Conservation (phyloP, 208 protist genomes). For the Crithidia sp. region DNA sequence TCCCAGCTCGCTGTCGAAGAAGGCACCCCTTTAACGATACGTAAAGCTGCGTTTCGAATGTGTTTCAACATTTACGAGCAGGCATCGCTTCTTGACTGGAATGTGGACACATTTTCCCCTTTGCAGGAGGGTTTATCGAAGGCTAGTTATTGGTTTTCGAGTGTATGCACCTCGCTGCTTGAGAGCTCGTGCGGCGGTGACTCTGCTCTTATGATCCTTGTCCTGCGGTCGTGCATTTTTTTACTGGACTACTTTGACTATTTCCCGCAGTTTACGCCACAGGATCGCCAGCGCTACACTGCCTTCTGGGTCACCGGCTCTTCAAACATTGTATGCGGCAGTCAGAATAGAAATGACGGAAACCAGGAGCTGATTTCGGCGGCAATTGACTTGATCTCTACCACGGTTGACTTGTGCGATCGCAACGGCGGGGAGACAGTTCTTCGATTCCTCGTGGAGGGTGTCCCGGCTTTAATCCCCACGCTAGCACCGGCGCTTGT, state of each 20-base stretch:
- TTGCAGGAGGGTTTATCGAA: slow-evolving; percentile 74
- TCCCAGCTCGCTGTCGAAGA: slow-evolving; percentile 45
- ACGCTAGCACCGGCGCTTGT: slow-evolving; percentile 60
- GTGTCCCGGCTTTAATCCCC: slow-evolving; percentile 41
- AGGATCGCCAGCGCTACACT: slow-evolving; percentile 39
- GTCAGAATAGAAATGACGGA: slow-evolving; percentile 26
- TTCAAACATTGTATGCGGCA: slow-evolving; percentile 48
- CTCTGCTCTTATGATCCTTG: slow-evolving; percentile 53
- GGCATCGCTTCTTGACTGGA: slow-evolving; percentile 82
- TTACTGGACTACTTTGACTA: slow-evolving; percentile 90
- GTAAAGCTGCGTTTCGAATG: slow-evolving; percentile 88
- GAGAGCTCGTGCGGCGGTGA: slow-evolving; percentile 61
- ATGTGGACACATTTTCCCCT: slow-evolving; percentile 76
- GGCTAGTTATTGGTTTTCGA: slow-evolving; percentile 59
- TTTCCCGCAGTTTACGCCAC: slow-evolving; percentile 44
- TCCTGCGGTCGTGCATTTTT: slow-evolving; percentile 73
- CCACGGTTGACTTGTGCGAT: slow-evolving; percentile 64
- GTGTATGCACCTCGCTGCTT: slow-evolving; percentile 72
- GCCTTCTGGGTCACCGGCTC: slow-evolving; percentile 61
- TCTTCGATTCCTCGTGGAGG: slow-evolving; percentile 45
- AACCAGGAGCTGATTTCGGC: slow-evolving; percentile 61
- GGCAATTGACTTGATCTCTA: slow-evolving; percentile 72
- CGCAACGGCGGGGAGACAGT: slow-evolving; percentile 59
- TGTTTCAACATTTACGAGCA: slow-evolving; percentile 88
- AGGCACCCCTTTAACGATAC: slow-evolving; percentile 37